A percentile compares a stretch with the other conserved stretches of the same genome.
These are phyloP conservation scores for Trypanosoma scelopori DNA, from an alignment of 208 protist species.

Conservation along the genomic window DNA sequence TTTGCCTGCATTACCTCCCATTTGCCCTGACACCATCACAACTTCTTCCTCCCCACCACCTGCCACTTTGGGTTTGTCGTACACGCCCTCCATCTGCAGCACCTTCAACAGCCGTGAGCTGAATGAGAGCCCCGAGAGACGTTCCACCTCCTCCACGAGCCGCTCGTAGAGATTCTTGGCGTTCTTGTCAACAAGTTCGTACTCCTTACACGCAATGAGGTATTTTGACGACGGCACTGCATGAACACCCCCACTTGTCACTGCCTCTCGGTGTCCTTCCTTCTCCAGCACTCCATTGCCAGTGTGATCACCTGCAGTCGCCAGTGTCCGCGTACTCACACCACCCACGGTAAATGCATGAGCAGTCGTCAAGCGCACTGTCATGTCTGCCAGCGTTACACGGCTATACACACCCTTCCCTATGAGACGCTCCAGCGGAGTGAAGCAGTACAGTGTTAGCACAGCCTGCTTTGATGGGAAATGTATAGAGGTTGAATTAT, in stretches of 20 bases:
- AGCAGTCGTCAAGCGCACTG: conserved; percentile 30
- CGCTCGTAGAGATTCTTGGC: conserved; percentile 31
- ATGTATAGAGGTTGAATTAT: neutral
- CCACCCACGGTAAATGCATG: conserved; percentile 10
- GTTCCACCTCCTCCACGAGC: conserved; percentile 42
- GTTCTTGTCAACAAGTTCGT: conserved; percentile 29
- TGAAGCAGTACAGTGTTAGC: conserved; percentile 18
- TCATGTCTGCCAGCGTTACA: conserved; percentile 55
- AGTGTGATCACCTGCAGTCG: no score
- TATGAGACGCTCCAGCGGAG: conserved; percentile 21
- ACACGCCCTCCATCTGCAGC: conserved; percentile 57
- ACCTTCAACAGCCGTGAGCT: conserved; percentile 47
- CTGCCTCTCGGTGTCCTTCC: neutral
- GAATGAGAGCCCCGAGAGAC: conserved; percentile 48
- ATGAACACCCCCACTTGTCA: neutral
- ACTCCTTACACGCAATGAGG: conserved; percentile 71
- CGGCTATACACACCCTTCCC: conserved; percentile 50
- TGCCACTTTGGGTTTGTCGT: conserved; percentile 18
- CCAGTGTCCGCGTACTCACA: neutral
- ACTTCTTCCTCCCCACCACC: neutral
- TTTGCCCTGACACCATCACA: neutral
- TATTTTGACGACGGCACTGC: conserved; percentile 21
- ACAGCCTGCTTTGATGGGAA: neutral
- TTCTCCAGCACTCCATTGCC: neutral
- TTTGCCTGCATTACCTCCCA: no score